Percentiles rank a stretch among this genome's conserved stretches.
Evolutionary conservation across 257 asterid species (phyloP).

Genomic region (Cordia subcordata): DNA sequence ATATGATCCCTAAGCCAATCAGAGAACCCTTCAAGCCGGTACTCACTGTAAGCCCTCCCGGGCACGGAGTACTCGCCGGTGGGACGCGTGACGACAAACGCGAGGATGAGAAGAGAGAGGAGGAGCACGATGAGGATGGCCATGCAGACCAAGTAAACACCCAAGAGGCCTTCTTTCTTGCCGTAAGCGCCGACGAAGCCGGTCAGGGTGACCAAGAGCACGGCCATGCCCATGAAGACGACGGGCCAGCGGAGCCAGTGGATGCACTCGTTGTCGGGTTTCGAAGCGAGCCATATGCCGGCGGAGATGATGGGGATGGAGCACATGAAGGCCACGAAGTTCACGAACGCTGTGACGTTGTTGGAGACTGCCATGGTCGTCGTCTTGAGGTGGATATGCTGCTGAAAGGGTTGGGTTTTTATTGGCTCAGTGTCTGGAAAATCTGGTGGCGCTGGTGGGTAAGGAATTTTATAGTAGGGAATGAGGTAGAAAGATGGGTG

Average conservation of each 20-base stretch:
- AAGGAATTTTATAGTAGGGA: neutral
- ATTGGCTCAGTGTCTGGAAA: too few species aligned
- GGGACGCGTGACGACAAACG: slow-evolving; percentile 80
- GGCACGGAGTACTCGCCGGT: slow-evolving; percentile 56
- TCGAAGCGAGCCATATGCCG: slow-evolving; percentile 86
- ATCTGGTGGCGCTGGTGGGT: neutral
- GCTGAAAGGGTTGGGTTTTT: neutral
- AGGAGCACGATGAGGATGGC: slow-evolving; percentile 77
- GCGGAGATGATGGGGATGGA: slow-evolving; percentile 84
- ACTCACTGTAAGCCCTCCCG: slow-evolving; percentile 55
- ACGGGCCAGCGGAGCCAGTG: slow-evolving; percentile 98
- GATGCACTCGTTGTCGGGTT: slow-evolving; percentile 94
- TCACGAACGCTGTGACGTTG: slow-evolving; percentile 76
- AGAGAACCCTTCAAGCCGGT: slow-evolving; percentile 64
- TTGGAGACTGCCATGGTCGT: slow-evolving; percentile 74
- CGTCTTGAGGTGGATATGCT: neutral
- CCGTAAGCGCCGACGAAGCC: slow-evolving; percentile 89
- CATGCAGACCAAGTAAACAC: slow-evolving; percentile 75
- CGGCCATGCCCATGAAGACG: slow-evolving; percentile 60
- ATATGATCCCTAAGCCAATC: slow-evolving; percentile 74
- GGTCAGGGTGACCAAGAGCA: slow-evolving; percentile 55
- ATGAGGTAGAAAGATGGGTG: neutral
- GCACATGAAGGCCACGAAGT: slow-evolving; percentile 84
- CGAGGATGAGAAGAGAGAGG: slow-evolving; percentile 58
- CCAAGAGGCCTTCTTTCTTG: slow-evolving; percentile 72